phyloP scores from a whole-genome alignment of 495 filamentous ascomycete genomes.

The Penicillium ucsense region DNA sequence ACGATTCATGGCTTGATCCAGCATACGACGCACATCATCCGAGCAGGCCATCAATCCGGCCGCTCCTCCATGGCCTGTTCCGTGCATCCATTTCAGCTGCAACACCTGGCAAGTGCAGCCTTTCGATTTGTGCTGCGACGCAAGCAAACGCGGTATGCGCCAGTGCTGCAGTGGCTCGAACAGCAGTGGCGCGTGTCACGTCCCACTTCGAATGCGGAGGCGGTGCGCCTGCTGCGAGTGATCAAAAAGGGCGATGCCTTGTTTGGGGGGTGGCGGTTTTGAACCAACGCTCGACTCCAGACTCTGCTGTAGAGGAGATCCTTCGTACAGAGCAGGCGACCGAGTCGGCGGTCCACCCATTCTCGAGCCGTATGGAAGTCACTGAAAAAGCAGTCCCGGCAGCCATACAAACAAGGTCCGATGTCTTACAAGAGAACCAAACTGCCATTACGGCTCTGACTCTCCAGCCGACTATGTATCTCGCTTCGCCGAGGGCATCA shows the following conservation, averaged over 20 bases:
- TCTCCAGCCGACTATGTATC: too few species aligned
- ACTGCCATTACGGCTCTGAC: too few species aligned
- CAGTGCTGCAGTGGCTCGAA: constrained; percentile 55
- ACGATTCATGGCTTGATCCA: constrained; percentile 58
- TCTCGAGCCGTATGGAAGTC: too few species aligned
- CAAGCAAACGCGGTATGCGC: constrained; percentile 58
- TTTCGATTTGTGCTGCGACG: constrained; percentile 53
- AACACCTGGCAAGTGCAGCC: constrained; percentile 59
- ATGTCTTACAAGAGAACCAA: too few species aligned
- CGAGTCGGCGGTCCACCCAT: too few species aligned
- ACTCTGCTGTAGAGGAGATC: too few species aligned
- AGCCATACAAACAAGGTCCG: too few species aligned
- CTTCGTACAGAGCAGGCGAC: too few species aligned
- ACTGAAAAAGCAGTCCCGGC: too few species aligned
- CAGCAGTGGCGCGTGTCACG: constrained; percentile 24
- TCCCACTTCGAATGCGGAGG: constrained; percentile 19
- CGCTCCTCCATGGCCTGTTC: constrained; percentile 39
- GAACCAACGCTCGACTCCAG: neutral
- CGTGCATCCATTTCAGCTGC: constrained; percentile 54
- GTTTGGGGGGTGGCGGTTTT: constrained; percentile 36
- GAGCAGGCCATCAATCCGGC: constrained; percentile 34
- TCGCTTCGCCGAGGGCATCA: too few species aligned
- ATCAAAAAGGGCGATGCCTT: constrained; percentile 22
- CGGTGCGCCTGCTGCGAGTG: constrained; percentile 20
- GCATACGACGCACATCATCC: constrained; percentile 55